Evolutionary conservation across 495 filamentous ascomycete genomes (phyloP), one percentile per base, ranked within the genome.

Genomic region (Chaetomium tenue): DNA sequence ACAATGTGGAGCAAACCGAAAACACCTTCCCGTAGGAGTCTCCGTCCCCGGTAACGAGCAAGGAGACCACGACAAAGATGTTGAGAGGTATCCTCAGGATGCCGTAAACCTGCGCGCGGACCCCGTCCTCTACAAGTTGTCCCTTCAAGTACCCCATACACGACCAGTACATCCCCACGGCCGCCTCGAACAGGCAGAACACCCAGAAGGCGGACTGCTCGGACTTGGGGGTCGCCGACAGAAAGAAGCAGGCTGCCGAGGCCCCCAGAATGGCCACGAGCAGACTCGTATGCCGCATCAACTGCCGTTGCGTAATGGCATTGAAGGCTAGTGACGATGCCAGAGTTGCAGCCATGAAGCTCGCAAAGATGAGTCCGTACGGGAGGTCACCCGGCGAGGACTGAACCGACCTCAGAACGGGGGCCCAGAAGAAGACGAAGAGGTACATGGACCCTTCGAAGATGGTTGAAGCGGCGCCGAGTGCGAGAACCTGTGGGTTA

Each of bases 381-480:
- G 84, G 83, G 0, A 84, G 79, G 30, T 74, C 70, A 40, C 61
- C 33, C 8, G 70, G 22, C 11, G 74, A 63, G 16, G 69, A 57
- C 56, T 75, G 73, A 26, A 76, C 74, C 1, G 78, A 72, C 37
- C 77, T 76, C 8, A 86, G 74, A 15, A 78, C 75, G 4, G 83
- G 82, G 12, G 80, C 74, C 80, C 82, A 83, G 70, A 84, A 82
- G 74, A 86, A 85, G 40, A 86, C 80, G 61, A 83, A 86, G 18
- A 86, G 77, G 68, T 84, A 86, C 81, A 86, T 84, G 4, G 82
- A 83, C 9, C 82, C 81, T 64, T 87, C 82, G 67, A 85, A 84
- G 67, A 81, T 75, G 51, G 79, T 81, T 9, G 44, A 60, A 5
- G 26, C 44, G 18, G 28, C 28, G 3, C 52, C 52, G 26, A 54